Evolutionary conservation across 352 stramenopile genomes (phyloP).

Genomic region (Pythium phragmitis): DNA sequence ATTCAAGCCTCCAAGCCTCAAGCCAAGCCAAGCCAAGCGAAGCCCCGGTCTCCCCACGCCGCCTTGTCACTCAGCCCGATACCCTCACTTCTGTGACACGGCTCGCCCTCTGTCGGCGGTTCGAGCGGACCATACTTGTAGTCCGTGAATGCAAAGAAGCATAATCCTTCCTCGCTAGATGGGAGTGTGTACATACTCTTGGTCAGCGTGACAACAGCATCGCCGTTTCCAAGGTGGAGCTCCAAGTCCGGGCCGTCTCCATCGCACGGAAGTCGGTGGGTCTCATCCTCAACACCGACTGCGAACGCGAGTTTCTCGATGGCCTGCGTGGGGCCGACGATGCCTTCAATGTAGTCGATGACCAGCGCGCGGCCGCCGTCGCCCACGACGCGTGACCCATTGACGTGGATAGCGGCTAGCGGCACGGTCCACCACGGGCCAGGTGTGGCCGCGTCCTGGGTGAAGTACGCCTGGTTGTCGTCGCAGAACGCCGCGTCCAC

Average conservation of each 20-base stretch:
- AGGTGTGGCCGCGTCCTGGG: not conserved
- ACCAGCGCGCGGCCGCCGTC: not conserved
- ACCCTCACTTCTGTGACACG: too few species aligned
- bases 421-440: conserved; percentile 3
- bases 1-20: too few species aligned
- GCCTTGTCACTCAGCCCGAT: too few species aligned
- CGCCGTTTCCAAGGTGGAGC: not conserved
- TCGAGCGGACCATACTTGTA: too few species aligned
- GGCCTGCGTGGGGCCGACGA: not conserved
- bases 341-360: not conserved
- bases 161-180: too few species aligned
- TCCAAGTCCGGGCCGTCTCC: conserved; percentile 13
- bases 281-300: not conserved
- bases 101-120: too few species aligned
- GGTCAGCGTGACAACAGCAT: too few species aligned
- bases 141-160: too few species aligned
- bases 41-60: too few species aligned
- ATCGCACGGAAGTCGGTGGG: conserved; percentile 8
- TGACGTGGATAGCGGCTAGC: not conserved
- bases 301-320: not conserved
- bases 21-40: too few species aligned
- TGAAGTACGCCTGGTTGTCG: too few species aligned
- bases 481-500: conserved; percentile 15
- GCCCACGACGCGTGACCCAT: not conserved
- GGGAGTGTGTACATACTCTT: too few species aligned